phyloP scores from a whole-genome alignment of 305 asterid genomes.

The Solanum chacoense region DNA sequence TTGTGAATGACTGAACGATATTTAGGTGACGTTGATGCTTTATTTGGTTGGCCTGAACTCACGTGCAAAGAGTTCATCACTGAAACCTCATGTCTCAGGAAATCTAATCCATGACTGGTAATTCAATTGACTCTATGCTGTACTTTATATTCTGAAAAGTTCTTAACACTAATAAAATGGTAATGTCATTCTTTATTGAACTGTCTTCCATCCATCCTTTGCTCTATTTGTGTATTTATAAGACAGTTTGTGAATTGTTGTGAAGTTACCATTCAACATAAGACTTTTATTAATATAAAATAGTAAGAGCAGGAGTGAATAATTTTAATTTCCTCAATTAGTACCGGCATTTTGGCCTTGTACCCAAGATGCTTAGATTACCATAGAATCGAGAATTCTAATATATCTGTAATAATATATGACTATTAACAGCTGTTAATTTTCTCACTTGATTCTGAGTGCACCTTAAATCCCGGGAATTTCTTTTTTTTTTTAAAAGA shows the following conservation, averaged over 20 bases:
- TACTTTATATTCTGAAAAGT: background rate
- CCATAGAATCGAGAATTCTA: background rate
- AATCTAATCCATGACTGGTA: slow-evolving; percentile 88
- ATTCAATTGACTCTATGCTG: background rate
- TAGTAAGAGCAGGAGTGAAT: background rate
- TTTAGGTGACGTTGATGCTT: slow-evolving; percentile 63
- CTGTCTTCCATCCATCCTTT: background rate
- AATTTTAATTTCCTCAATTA: background rate
- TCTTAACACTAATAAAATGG: background rate
- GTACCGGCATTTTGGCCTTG: background rate
- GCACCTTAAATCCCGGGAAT: background rate
- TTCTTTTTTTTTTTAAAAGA: background rate
- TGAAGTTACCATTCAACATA: background rate
- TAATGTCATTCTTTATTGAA: background rate
- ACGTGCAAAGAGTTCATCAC: slow-evolving; percentile 53
- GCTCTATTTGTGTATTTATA: background rate
- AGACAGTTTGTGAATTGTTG: background rate
- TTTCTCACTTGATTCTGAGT: background rate
- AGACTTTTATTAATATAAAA: background rate
- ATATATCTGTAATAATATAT: background rate
- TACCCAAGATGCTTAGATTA: background rate
- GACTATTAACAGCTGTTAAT: background rate
- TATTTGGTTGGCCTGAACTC: slow-evolving; percentile 64
- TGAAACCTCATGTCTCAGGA: slow-evolving; percentile 74
- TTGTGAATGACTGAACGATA: background rate